Conservation (phyloP, 2,329 filamentous ascomycete genomes). For the Fusarium solani-melongenae region DNA sequence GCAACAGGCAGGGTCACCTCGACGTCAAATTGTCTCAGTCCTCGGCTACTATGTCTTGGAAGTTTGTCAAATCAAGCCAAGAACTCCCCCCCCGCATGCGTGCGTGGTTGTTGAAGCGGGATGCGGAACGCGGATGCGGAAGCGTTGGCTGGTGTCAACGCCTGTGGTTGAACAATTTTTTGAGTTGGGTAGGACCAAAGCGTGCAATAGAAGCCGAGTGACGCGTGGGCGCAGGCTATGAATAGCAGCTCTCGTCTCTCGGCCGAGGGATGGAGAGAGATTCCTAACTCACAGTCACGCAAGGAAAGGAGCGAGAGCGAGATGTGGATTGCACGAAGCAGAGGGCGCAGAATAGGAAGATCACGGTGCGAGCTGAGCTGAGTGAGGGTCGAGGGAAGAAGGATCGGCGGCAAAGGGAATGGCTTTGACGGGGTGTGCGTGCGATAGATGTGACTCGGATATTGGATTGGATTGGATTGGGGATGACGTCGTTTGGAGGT, state of each 20-base stretch:
- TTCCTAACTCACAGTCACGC: conserved; percentile 36
- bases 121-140: conserved; percentile 14
- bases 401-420: conserved; percentile 32
- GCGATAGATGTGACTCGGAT: conserved; percentile 9
- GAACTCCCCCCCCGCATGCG: conserved; percentile 32
- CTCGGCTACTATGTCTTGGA: conserved; percentile 37
- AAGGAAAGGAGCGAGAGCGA: conserved; percentile 16
- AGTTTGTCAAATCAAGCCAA: conserved; percentile 26
- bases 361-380: conserved; percentile 23
- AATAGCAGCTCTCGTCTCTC: conserved; percentile 6
- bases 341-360: conserved; percentile 8
- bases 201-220: conserved; percentile 18
- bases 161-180: conserved; percentile 11
- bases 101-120: conserved; percentile 27
- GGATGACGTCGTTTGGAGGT: conserved; percentile 32
- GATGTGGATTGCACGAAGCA: neutral
- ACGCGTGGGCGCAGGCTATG: conserved; percentile 10
- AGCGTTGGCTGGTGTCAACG: conserved; percentile 14
- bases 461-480: conserved; percentile 6
- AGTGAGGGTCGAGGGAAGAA: conserved; percentile 19
- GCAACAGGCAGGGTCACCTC: conserved; percentile 16
- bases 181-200: conserved; percentile 25
- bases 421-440: conserved; percentile 25
- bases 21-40: conserved; percentile 42
- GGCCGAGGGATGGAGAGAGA: conserved; percentile 5